Evolutionary conservation across 2,329 filamentous ascomycete species (phyloP).

Genomic region (Aspergillus aculeatinus): DNA sequence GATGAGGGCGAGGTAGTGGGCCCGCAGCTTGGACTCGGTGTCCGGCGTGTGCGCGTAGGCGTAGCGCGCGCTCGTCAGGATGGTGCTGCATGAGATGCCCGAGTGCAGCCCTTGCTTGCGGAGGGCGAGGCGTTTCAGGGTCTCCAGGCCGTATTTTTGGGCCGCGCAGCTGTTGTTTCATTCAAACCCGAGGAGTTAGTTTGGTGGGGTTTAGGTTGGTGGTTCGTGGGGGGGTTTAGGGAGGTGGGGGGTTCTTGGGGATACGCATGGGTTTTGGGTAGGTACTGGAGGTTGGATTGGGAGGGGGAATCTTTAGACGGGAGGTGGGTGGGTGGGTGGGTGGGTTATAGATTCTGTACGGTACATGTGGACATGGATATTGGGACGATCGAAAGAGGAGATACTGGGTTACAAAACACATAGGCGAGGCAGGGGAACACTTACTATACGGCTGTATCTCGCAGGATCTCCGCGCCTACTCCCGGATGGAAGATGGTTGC

Average conservation of each 20-base stretch:
- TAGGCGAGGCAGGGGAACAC: slow-evolving; percentile 19
- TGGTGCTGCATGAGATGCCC: slow-evolving; percentile 79
- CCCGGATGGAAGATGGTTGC: slow-evolving; percentile 68
- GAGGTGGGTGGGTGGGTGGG: no score
- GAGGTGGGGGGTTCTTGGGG: background rate
- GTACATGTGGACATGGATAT: no score
- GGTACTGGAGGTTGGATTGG: background rate
- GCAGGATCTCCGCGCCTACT: slow-evolving; percentile 68
- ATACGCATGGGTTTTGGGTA: no score
- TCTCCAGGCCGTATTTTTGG: slow-evolving; percentile 77
- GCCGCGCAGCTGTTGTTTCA: slow-evolving; percentile 64
- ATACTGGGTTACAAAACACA: background rate
- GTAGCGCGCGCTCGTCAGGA: slow-evolving; percentile 81
- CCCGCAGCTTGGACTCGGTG: slow-evolving; percentile 83
- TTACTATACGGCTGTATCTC: slow-evolving; percentile 83
- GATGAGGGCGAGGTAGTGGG: slow-evolving; percentile 89
- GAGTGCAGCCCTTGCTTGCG: slow-evolving; percentile 87
- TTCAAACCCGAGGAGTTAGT: background rate
- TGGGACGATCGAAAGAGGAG: no score
- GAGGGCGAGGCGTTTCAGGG: slow-evolving; percentile 79
- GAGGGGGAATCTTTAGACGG: background rate
- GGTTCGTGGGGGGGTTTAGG: background rate
- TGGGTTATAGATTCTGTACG: no score
- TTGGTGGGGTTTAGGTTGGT: background rate
- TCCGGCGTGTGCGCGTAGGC: slow-evolving; percentile 88